Percentiles rank a stretch among this genome's conserved stretches.
These are phyloP conservation scores for Kodamaea nitidulidarum DNA, from an alignment of 805 yeast species.

Conservation along the genomic window DNA sequence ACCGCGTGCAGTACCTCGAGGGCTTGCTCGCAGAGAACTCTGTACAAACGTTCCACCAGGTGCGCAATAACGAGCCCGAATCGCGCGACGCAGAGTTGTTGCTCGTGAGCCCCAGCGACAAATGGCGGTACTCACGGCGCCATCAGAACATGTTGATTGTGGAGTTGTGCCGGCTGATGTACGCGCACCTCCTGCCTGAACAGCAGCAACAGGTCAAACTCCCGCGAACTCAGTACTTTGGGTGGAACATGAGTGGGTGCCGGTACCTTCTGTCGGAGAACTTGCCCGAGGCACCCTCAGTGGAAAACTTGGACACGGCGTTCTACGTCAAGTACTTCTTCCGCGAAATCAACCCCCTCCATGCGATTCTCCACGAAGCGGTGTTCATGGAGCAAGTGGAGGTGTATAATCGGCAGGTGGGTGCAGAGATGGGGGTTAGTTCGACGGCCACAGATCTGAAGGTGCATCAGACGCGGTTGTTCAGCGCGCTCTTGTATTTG, in stretches of 20 bases:
- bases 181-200: slow-evolving; percentile 30
- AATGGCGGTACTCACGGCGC: slow-evolving; percentile 47
- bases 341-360: slow-evolving; percentile 49
- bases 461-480: slow-evolving; percentile 41
- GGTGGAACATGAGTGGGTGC: slow-evolving; percentile 64
- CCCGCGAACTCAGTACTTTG: slow-evolving; percentile 60
- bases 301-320: slow-evolving; percentile 12
- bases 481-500: slow-evolving; percentile 48
- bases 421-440: slow-evolving; percentile 8
- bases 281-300: slow-evolving; percentile 32
- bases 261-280: slow-evolving; percentile 39
- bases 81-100: slow-evolving; percentile 13
- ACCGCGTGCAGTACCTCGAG: slow-evolving; percentile 39
- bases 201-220: slow-evolving; percentile 31
- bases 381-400: slow-evolving; percentile 49
- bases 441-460: slow-evolving; percentile 12
- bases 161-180: slow-evolving; percentile 34
- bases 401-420: slow-evolving; percentile 16
- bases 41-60: slow-evolving; percentile 10
- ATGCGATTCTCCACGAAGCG: slow-evolving; percentile 49
- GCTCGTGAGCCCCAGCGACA: slow-evolving; percentile 30
- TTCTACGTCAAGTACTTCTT: slow-evolving; percentile 41
- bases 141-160: slow-evolving; percentile 41
- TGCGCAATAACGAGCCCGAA: slow-evolving; percentile 19
- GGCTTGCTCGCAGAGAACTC: slow-evolving; percentile 19